Evolutionary conservation across 257 asterid species (phyloP), one percentile per base, ranked within the genome.

Genomic region (Primulina huaijiensis): DNA sequence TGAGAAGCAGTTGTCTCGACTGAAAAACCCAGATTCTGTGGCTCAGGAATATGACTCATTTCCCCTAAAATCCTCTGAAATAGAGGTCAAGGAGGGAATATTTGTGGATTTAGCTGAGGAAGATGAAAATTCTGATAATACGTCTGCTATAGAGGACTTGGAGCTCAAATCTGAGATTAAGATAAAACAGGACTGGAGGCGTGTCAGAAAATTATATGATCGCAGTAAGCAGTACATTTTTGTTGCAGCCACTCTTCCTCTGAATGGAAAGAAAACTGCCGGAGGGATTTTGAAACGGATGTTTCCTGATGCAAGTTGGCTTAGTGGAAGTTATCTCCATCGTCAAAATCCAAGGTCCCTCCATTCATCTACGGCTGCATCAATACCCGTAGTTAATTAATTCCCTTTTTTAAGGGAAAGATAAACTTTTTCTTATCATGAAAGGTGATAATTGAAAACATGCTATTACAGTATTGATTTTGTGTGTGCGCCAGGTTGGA

Each of bases 191-290:
- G 97, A 87, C 71, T 89, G 99, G 97, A 84, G 88, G 82, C 88
- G 99, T 81, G 87, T 86, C 65, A 86, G 99, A 75, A 87, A 89
- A 75, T 64, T 77, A 68, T 91, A 94, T 60, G 77, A 76, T 43
- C 82, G 99, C 72, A 91, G 99, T 77, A 94, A 94, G 86, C 99
- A 94, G 81, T 94, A 89, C 80, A 86, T 94, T 62, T 93, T 94
- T 78, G 92, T 91, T 68, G 99, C 99, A 53, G 99, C 99, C 52
- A 94, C 99, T 17, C 97, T 91, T 82, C 99, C 99, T 74, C 69
- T 82, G 60, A 94, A 94, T 62, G 99, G 97, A 33, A 94, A 94
- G 89, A 76, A 75, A 84, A 91, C 96, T 59, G 97, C 97, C 57
- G 97, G 99, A 70, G 96, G 95, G 71, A 82, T 80, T 38, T 75